Conservation (phyloP, 2,329 filamentous ascomycete species). For the Aspergillus latus region DNA sequence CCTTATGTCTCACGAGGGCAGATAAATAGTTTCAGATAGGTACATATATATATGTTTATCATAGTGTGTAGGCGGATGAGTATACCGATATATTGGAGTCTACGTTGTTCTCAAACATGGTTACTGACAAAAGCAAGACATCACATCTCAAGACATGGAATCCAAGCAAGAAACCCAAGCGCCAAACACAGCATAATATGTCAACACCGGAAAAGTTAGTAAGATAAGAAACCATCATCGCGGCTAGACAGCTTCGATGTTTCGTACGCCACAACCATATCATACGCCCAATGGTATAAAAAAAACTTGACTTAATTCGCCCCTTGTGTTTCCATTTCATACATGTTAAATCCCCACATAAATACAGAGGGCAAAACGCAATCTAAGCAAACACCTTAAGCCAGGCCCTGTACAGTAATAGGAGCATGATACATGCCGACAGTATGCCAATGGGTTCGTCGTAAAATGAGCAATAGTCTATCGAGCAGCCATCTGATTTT, state of each 20-base stretch:
- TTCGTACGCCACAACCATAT: conserved; percentile 18
- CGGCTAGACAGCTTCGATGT: conserved; percentile 17
- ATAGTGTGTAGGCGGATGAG: neutral
- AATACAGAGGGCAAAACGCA: conserved; percentile 21
- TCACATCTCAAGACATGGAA: neutral
- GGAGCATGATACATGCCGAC: conserved; percentile 6
- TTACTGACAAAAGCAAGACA: neutral
- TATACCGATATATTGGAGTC: neutral
- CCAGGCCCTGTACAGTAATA: conserved; percentile 18
- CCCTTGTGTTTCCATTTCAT: conserved; percentile 19
- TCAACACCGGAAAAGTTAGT: conserved; percentile 2
- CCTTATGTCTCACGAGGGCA: too few species aligned
- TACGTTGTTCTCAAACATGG: neutral
- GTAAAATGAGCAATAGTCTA: conserved; percentile 19
- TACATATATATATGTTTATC: too few species aligned
- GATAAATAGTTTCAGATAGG: too few species aligned
- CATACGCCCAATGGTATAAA: conserved; percentile 13
- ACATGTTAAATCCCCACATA: conserved; percentile 22
- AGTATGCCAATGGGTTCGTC: neutral
- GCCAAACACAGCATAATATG: neutral
- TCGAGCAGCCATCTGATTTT: conserved; percentile 36
- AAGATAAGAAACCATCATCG: neutral
- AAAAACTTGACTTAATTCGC: conserved; percentile 11
- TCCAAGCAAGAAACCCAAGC: conserved; percentile 8
- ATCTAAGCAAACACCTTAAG: conserved; percentile 19